Evolutionary conservation across 352 stramenopile species (phyloP), one percentile per base, ranked within the genome.

Genomic region (Globisporangium recalcitrans): DNA sequence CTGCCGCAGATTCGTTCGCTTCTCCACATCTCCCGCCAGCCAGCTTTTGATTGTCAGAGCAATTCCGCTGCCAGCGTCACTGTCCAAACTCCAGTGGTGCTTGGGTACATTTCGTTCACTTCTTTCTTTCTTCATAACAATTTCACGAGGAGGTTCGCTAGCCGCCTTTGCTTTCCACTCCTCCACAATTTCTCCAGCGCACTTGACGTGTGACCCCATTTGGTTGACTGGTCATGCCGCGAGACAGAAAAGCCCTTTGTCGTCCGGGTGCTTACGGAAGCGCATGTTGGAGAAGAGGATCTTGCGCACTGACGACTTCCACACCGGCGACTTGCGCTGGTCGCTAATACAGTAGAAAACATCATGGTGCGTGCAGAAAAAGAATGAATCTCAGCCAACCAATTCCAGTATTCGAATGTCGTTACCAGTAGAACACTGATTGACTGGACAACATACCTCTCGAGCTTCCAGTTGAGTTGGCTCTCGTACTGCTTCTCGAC

Each of bases 391-490:
- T 21, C 36, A n/a, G 14, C 7, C 36, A 44, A 44, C 36, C 36
- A 44, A 46, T 46, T 46, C 22, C 16, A 46, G 38, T 46, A 22
- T 46, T 46, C 38, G 38, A 46, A 46, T 46, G 16, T n/a, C 36
- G 36, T 44, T 44, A 44, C 19, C 38, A 13, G 14, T 4, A 42
- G 11, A 14, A 42, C n/a, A 8, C 19, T 6, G 8, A 56, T 11
- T 22, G 38, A 27, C 19, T 16, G 16, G 19, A 29, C n/a, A 16
- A 32, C 64, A 13, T 29, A 91, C 83, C 80, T 89, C 62, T 96
- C 87, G 8, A 96, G 72, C 66, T 96, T 96, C 87, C 87, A 96
- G 72, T 96, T 95, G 40, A 96, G 80, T 70, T 93, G 80, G 55
- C 77, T 90, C 57, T 91, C 79, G 70, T 94, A 96, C 57, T 94